Conservation (phyloP, 129 eudicot species). For the Chrysanthemum lavandulifolium region DNA sequence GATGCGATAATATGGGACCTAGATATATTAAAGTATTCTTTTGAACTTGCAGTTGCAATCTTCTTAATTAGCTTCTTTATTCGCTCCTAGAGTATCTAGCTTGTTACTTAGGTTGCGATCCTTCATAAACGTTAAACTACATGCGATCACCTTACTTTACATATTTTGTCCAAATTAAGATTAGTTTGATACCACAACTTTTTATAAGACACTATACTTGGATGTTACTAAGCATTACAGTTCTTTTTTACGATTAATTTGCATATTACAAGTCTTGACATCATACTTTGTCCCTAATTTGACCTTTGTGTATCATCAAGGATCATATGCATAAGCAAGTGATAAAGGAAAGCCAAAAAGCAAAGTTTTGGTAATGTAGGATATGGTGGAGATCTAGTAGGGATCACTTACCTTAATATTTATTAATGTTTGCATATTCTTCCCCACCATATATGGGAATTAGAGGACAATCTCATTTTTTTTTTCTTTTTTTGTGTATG, state of each 20-base stretch:
- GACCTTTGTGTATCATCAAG: conserved; percentile 39
- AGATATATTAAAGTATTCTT: no score
- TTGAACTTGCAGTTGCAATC: no score
- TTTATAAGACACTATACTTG: no score
- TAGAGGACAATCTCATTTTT: conserved; percentile 10
- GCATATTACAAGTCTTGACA: conserved; percentile 19
- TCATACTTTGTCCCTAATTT: conserved; percentile 32
- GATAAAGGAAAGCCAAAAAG: conserved; percentile 14
- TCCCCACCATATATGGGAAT: conserved; percentile 34
- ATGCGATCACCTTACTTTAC: no score
- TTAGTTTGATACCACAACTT: no score
- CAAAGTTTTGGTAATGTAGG: conserved; percentile 30
- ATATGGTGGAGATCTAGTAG: conserved; percentile 45
- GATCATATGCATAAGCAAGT: conserved; percentile 31
- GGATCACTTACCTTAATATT: conserved; percentile 35
- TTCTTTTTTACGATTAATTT: neutral
- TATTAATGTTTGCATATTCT: conserved; percentile 19
- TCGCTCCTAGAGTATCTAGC: no score
- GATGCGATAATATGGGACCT: no score
- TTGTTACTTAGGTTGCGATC: no score
- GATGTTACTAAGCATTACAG: no score
- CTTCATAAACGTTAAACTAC: no score
- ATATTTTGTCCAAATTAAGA: no score
- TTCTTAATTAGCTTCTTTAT: no score
- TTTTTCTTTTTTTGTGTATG: conserved; percentile 23